Base-by-base conservation (phyloP, 176 grass and related monocot genomes). In the Oryza rufipogon region DNA sequence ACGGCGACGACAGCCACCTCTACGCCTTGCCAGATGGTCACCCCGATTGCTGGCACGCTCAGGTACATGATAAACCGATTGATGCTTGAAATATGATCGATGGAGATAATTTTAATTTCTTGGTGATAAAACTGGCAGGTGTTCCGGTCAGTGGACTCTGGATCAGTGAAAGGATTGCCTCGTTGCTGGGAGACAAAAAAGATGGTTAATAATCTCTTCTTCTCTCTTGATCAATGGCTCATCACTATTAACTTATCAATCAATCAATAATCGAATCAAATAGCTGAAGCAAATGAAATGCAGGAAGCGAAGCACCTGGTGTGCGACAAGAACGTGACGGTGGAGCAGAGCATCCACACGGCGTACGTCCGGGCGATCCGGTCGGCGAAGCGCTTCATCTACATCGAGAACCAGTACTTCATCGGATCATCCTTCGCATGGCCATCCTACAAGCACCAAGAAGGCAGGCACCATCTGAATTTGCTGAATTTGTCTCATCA, bases 331-430 rank as follows among this genome's bases (percentile, higher is more conserved):
- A 94, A 71, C 36, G 3, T 91, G 7, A 56, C 48, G 0, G 74
- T 89, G 47, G 92, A 94, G 8, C 78, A 80, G 84, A 94, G 92
- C 89, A 85, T 94, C 87, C 92, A 94, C 68, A 9, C 73, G 32
- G 92, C 87, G 71, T 94, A 91, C 80, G 15, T 94, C 6, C 4
- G 8, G 2, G 92, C 92, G 26, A 83, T 94, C 84, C 82, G 92
- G 2, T 38, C 81, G 0, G 92, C 89, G 8, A 45, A 72, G 42
- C 84, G 85, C 11, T 94, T 91, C 67, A 46, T 94, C 39, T 91
- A 94, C 69, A 9, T 91, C 23, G 92, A 94, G 84, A 94, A 89
- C 66, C 89, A 94, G 77, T 89, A 85, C 77, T 91, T 91, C 48
- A 69, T 94, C 56, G 92, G 92, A 5, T 84, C 89, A 0, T 94